Evolutionary conservation across 352 stramenopile genomes (phyloP).

Genomic region (Aphanomyces invadans): DNA sequence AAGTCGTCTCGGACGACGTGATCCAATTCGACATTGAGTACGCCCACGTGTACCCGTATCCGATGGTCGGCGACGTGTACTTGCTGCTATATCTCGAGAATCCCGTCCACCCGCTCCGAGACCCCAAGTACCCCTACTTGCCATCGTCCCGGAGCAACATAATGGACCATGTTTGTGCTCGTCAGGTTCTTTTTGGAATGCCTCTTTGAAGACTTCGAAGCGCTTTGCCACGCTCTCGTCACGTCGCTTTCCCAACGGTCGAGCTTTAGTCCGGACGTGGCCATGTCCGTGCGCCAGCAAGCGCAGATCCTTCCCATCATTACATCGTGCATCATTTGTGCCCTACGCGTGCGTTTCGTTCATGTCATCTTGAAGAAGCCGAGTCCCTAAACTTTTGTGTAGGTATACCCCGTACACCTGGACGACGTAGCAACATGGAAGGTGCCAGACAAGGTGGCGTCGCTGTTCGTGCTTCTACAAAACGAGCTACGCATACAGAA

Average conservation of each 20-base stretch:
- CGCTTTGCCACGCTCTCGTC: conserved; percentile 54
- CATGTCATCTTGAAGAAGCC: not conserved
- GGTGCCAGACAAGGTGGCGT: conserved; percentile 53
- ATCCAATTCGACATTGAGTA: conserved; percentile 71
- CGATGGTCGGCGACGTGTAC: conserved; percentile 84
- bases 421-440: conserved; percentile 47
- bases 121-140: conserved; percentile 86
- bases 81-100: conserved; percentile 90
- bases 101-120: conserved; percentile 86
- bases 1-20: conserved; percentile 30
- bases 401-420: conserved; percentile 63
- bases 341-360: conserved; percentile 43
- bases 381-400: no score
- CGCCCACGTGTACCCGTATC: conserved; percentile 51
- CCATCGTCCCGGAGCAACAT: no score
- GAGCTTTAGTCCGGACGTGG: conserved; percentile 55
- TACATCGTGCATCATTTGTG: conserved; percentile 67
- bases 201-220: conserved; percentile 74
- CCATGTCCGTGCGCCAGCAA: conserved; percentile 54
- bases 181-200: conserved; percentile 69
- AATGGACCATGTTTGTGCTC: no score
- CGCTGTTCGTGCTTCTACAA: conserved; percentile 33
- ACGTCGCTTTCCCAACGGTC: conserved; percentile 53
- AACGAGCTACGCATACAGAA: not conserved
- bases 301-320: conserved; percentile 64